Base-by-base conservation (phyloP, 495 filamentous ascomycete genomes). In the Halenospora varia region DNA sequence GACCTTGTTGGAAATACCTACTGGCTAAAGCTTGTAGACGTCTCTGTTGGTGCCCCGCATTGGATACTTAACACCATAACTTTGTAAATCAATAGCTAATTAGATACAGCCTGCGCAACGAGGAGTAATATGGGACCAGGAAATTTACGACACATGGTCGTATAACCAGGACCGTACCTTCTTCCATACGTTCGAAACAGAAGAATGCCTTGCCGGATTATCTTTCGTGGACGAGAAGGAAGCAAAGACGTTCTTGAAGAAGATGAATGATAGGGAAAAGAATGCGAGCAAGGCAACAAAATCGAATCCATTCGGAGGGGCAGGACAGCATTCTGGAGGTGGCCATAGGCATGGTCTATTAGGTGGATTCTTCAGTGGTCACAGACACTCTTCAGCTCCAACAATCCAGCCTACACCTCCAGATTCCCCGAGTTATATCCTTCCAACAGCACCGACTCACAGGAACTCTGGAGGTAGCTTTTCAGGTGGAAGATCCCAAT, bases 91-190 rank as follows among this genome's bases (percentile, higher is more conserved):
- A 50, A 51, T 59, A 64, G 29, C 64, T 70, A 59, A 75, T 68
- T 46, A 13, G 47, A 13, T 18, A 46, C 64, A 96, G 90, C 81
- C 88, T 29, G 77, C 88, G 46, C 85, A 83, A 70, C 83, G 87
- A 63, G 94, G 95, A 48, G 95, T 98, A 23, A 87, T 98, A 63
- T 98, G 94, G 94, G 94, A 98, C 68, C 92, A 97, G 73, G 94
- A 98, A 70, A 87, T 97, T 62, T 97, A 92, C 70, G 92, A 98
- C 52, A 87, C 84, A 46, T 97, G 96, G 76, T 79, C 79, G 39
- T 98, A 97, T 73, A 94, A 96, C 68, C 90, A 94, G 65, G 95
- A 98, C 69, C 87, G 94, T 48, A 90, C 88, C 26, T 98, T 97
- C 71, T 97, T 98, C 73, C 92, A 97, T 69, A 89, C 90, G 3